Percentiles rank a stretch among this genome's conserved stretches.
Conservation (phyloP, 2,329 filamentous ascomycete genomes). For the Claviceps purpurea region DNA sequence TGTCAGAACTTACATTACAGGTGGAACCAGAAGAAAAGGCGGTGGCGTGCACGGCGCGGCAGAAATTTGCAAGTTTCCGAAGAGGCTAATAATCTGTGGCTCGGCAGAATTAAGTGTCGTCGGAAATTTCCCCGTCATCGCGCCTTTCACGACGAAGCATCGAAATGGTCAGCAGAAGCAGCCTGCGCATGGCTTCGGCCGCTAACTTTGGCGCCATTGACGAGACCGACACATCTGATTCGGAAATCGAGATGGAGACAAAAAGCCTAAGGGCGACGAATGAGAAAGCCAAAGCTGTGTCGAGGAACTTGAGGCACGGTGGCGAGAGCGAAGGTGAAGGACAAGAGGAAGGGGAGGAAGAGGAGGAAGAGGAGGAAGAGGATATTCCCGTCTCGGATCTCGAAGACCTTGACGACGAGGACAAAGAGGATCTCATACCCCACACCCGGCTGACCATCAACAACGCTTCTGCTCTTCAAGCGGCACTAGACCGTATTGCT, state of each 20-base stretch:
- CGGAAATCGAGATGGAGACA: constrained; percentile 64
- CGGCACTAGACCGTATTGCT: constrained; percentile 64
- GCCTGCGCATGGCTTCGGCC: constrained; percentile 39
- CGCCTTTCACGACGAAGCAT: background rate
- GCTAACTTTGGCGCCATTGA: constrained; percentile 43
- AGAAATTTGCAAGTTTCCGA: constrained; percentile 7
- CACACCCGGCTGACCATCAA: constrained; percentile 94
- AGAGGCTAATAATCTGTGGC: constrained; percentile 1
- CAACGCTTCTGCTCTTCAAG: constrained; percentile 76
- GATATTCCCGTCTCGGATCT: constrained; percentile 85
- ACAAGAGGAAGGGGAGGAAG: constrained; percentile 35
- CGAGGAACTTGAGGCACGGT: constrained; percentile 17
- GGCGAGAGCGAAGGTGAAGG: constrained; percentile 9
- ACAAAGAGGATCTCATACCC: constrained; percentile 74
- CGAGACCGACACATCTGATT: constrained; percentile 51
- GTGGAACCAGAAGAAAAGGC: background rate
- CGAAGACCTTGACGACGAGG: constrained; percentile 62
- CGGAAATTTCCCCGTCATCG: background rate
- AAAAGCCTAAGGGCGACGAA: constrained; percentile 24
- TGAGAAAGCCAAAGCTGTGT: constrained; percentile 15
- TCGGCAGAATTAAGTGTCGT: too few species aligned
- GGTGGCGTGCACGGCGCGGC: constrained; percentile 2
- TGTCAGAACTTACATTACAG: too few species aligned
- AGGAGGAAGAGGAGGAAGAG: constrained; percentile 61
- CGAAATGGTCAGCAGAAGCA: constrained; percentile 31